Evolutionary conservation across 495 filamentous ascomycete species (phyloP).

Genomic region (Astrothelium subdiscretum): DNA sequence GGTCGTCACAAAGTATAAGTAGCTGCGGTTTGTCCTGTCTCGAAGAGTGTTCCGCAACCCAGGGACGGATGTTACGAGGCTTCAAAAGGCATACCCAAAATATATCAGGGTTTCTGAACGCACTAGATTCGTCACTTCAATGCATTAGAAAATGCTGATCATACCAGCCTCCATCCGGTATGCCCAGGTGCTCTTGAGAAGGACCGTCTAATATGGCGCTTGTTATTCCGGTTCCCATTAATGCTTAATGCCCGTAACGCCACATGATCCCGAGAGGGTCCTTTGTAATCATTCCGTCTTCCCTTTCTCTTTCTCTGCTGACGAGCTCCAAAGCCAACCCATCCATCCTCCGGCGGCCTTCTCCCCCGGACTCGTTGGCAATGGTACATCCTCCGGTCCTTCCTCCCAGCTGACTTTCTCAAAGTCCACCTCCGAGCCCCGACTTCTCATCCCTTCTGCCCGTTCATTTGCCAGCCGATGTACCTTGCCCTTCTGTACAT

Average conservation of each 20-base stretch:
- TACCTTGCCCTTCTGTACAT: slow-evolving; percentile 5
- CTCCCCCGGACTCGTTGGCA: slow-evolving; percentile 19
- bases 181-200: neutral
- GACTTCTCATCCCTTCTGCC: slow-evolving; percentile 47
- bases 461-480: slow-evolving; percentile 13
- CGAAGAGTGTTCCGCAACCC: too few relatives aligned
- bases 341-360: slow-evolving; percentile 40
- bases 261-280: neutral
- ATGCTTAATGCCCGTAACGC: neutral
- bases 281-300: neutral
- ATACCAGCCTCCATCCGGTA: neutral
- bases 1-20: too few relatives aligned
- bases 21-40: too few relatives aligned
- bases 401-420: slow-evolving; percentile 71
- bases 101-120: neutral
- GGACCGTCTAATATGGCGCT: neutral
- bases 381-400: slow-evolving; percentile 20
- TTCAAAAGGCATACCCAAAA: neutral
- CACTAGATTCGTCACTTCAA: neutral
- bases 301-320: neutral
- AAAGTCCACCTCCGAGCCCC: slow-evolving; percentile 66
- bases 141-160: neutral
- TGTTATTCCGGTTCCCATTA: neutral
- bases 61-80: neutral
- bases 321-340: slow-evolving; percentile 44